A percentile compares a stretch with the other conserved stretches of the same genome.
Evolutionary conservation across 192 early-diverging fungal genomes (phyloP).

Genomic region (Mortierella claussenii): DNA sequence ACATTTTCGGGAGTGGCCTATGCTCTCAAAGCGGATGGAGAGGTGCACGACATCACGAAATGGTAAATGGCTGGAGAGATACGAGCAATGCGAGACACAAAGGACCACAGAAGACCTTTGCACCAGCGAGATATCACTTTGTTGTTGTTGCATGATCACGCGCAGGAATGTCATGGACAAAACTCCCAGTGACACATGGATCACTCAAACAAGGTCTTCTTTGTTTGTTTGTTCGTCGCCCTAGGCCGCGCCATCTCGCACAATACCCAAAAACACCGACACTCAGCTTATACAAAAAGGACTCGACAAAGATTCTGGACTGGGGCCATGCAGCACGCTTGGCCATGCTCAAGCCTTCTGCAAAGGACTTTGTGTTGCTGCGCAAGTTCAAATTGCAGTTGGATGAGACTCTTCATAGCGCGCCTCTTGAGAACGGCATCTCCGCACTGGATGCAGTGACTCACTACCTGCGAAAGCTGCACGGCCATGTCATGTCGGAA

Average conservation of each 20-base stretch:
- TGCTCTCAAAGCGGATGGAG: constrained; percentile 56
- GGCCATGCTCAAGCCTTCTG: constrained; percentile 44
- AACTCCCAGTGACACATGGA: too few relatives aligned
- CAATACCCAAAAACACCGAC: constrained; percentile 61
- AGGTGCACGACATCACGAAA: constrained; percentile 57
- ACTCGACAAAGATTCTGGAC: constrained; percentile 50
- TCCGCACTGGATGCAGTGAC: constrained; percentile 48
- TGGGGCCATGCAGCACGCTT: constrained; percentile 58
- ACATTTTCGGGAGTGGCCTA: constrained; percentile 63
- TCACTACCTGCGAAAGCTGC: constrained; percentile 52
- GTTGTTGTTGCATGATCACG: too few relatives aligned
- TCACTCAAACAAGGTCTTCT: too few relatives aligned
- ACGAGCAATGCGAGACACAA: too few relatives aligned
- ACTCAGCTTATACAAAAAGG: constrained; percentile 51
- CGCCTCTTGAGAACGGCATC: constrained; percentile 46
- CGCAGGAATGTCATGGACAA: too few relatives aligned
- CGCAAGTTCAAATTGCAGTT: constrained; percentile 54
- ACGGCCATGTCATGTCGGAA: constrained; percentile 53
- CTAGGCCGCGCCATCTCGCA: constrained; percentile 53
- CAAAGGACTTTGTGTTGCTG: constrained; percentile 48
- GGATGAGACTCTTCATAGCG: constrained; percentile 41
- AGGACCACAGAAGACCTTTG: too few relatives aligned
- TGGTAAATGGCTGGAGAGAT: too few relatives aligned
- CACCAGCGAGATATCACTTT: too few relatives aligned
- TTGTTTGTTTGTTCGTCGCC: too few relatives aligned